Percentiles rank a stretch among this genome's conserved stretches.
phyloP scores from a whole-genome alignment of 192 early-diverging fungal genomes.

The Coemansia sp. region DNA sequence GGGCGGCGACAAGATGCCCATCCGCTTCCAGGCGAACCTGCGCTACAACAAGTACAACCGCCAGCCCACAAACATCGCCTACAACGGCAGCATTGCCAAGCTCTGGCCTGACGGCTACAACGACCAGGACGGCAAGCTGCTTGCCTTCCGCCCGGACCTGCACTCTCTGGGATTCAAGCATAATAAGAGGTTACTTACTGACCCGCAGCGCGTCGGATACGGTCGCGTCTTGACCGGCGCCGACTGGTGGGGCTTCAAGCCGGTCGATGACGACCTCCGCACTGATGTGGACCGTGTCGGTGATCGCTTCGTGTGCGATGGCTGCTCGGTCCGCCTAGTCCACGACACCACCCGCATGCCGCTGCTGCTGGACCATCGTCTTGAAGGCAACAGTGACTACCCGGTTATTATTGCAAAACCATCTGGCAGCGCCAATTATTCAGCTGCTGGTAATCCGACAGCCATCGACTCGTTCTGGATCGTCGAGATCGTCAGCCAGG shows the following conservation, averaged over 20 bases:
- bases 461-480: background rate
- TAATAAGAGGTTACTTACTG: conserved; percentile 71
- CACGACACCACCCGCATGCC: conserved; percentile 47
- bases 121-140: conserved; percentile 73
- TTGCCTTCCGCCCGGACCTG: conserved; percentile 78
- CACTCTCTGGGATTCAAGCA: conserved; percentile 55
- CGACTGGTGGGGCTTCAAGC: conserved; percentile 4
- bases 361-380: background rate
- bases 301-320: conserved; percentile 69
- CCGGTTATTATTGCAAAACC: background rate
- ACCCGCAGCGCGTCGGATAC: conserved; percentile 61
- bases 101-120: conserved; percentile 64
- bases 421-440: no score
- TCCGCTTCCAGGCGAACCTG: conserved; percentile 91
- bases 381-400: background rate
- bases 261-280: background rate
- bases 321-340: conserved; percentile 78
- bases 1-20: conserved; percentile 91
- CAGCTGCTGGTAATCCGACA: no score
- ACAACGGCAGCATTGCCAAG: conserved; percentile 53
- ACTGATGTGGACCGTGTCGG: no score
- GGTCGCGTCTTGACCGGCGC: conserved; percentile 4
- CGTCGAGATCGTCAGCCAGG: conserved; percentile 5
- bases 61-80: conserved; percentile 88
- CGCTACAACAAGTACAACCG: conserved; percentile 71